Conservation (phyloP, 192 early-diverging fungal genomes). For the Podila horticola region DNA sequence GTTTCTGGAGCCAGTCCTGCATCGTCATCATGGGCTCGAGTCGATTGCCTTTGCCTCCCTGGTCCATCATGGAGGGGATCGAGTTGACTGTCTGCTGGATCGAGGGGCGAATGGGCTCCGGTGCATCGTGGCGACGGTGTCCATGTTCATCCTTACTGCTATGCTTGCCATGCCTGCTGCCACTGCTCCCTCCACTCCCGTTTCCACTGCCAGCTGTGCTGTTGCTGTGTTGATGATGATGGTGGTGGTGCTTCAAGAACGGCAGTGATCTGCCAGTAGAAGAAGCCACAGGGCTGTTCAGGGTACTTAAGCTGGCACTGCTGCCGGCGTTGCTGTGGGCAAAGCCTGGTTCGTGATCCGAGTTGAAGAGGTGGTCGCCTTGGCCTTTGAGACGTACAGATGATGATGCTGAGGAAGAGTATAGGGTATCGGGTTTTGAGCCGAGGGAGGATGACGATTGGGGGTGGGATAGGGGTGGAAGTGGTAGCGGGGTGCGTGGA, state of each 20-base stretch:
- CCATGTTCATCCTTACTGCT: conserved; percentile 3
- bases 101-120: conserved; percentile 9
- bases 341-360: background rate
- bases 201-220: background rate
- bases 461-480: background rate
- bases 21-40: conserved; percentile 18
- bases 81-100: conserved; percentile 25
- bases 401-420: background rate
- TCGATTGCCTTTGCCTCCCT: background rate
- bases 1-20: conserved; percentile 50
- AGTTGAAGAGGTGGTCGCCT: background rate
- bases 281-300: no score
- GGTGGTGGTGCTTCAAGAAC: background rate
- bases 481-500: background rate
- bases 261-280: background rate
- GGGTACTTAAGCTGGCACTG: background rate
- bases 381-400: background rate
- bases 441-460: background rate
- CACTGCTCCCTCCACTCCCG: background rate
- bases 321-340: background rate
- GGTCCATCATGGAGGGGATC: conserved; percentile 19
- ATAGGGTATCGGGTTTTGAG: conserved; percentile 5
- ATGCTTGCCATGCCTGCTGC: background rate
- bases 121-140: background rate
- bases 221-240: background rate